Evolutionary conservation across 192 early-diverging fungal species (phyloP), one percentile per base, ranked within the genome.

Genomic region (Mortierella antarctica): DNA sequence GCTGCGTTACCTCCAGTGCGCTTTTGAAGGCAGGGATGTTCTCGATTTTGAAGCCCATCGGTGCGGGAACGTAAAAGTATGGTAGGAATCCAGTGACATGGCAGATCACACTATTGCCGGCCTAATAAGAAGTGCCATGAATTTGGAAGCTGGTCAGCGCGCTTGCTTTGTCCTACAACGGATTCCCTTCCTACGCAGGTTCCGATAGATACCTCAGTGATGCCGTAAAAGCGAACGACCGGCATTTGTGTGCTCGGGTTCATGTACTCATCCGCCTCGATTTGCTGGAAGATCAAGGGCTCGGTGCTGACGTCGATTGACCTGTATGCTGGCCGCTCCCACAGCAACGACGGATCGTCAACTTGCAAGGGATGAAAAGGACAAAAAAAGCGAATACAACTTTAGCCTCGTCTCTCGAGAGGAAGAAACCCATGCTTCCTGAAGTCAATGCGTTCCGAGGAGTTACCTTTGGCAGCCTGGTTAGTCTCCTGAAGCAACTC

Each of bases 21-120:
- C 54, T 31, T 20, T 84, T 65, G 52, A 93, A 78, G 8, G 73
- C 71, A 5, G 86, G 81, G 21, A 95, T 73, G 69, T 95, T 79
- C 11, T 86, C 83, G 18, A 87, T 79, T 20, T 86, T 82, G 65
- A 96, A 95, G 17, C 92, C 91, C 5, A 77, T n/a, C 42, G 98
- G 98, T 11, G 96, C 95, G 5, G 94, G 91, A 23, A 96, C 90
- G 83, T 98, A 99, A 84, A 98, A 95, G 82, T 99, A 99, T 40
- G 96, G 95, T 42, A 89, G 86, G 68, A 98, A 98, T 4, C 93
- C 95, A 14, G 91, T 89, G 0, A 98, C 95, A 87, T 95, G 93
- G 76, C 96, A 98, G 1, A 93, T 74, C 39, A 98, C 95, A 57
- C 93, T 95, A 68, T 97, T 83, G n/a, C 98, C 98, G 18, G 73